These are phyloP conservation scores for Atkinsonella texensis DNA, from an alignment of 2,329 filamentous ascomycete species.

Conservation along the genomic window DNA sequence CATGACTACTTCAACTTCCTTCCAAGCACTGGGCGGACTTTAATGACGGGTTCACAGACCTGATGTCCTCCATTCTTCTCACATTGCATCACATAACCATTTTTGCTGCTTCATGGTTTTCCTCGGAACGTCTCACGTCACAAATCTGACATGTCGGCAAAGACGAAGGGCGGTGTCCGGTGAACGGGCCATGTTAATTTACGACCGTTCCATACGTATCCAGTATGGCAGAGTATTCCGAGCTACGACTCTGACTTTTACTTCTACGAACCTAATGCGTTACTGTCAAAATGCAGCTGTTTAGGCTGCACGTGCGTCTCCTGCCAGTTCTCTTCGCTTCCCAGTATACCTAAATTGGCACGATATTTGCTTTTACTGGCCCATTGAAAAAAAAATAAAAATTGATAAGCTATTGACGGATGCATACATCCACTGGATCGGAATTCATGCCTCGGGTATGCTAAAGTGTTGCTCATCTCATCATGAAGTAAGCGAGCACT, in stretches of 20 bases:
- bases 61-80: conserved; percentile 1
- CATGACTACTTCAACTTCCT: background rate
- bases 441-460: conserved; percentile 37
- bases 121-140: background rate
- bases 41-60: background rate
- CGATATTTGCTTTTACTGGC: conserved; percentile 42
- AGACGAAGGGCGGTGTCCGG: background rate
- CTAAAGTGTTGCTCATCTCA: conserved; percentile 41
- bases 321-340: conserved; percentile 37
- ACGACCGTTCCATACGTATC: conserved; percentile 17
- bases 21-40: background rate
- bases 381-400: conserved; percentile 24
- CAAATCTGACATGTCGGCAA: background rate
- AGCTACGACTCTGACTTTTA: conserved; percentile 19
- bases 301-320: conserved; percentile 21
- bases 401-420: conserved; percentile 33
- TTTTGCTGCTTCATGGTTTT: background rate
- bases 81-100: background rate
- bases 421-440: conserved; percentile 31
- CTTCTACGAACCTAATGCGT: conserved; percentile 22
- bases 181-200: conserved; percentile 10
- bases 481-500: conserved; percentile 29
- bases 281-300: conserved; percentile 19
- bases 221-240: background rate
- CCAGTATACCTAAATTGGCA: conserved; percentile 44